Percentiles rank a stretch among this genome's conserved stretches.
phyloP scores from a whole-genome alignment of 208 protist species.

The Leishmania lainsoni region DNA sequence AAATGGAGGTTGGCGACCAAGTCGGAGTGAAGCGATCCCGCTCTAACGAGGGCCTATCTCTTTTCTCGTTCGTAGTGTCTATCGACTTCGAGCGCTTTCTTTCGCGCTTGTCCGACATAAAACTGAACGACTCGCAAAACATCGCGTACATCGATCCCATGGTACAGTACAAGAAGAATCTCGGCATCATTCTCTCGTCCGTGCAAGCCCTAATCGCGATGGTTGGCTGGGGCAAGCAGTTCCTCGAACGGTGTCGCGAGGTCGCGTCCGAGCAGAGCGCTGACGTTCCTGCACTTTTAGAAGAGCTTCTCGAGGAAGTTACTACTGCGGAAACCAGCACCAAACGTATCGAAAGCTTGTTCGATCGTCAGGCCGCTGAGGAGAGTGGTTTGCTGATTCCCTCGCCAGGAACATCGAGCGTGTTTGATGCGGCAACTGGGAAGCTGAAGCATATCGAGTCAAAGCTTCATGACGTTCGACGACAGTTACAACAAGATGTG shows the following conservation, averaged over 20 bases:
- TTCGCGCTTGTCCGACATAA: slow-evolving; percentile 78
- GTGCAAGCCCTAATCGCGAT: slow-evolving; percentile 70
- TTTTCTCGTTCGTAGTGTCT: slow-evolving; percentile 23
- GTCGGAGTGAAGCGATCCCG: slow-evolving; percentile 35
- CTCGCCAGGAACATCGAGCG: slow-evolving; percentile 45
- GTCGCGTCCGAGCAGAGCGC: slow-evolving; percentile 8
- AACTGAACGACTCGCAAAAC: slow-evolving; percentile 39
- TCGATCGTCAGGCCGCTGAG: slow-evolving; percentile 61
- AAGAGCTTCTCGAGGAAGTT: slow-evolving; percentile 59
- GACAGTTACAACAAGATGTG: slow-evolving; percentile 42
- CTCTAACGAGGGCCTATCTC: slow-evolving; percentile 13
- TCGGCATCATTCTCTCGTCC: slow-evolving; percentile 69
- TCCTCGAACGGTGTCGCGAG: slow-evolving; percentile 27
- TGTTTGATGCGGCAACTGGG: slow-evolving; percentile 62
- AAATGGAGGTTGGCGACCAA: slow-evolving; percentile 11
- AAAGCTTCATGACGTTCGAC: slow-evolving; percentile 55
- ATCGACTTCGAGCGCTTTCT: slow-evolving; percentile 87
- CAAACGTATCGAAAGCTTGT: slow-evolving; percentile 51
- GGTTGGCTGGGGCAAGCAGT: slow-evolving; percentile 53
- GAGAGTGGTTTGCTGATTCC: slow-evolving; percentile 68
- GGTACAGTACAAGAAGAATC: slow-evolving; percentile 83
- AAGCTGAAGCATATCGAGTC: slow-evolving; percentile 45
- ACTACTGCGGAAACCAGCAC: slow-evolving; percentile 41
- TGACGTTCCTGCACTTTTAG: slow-evolving; percentile 51
- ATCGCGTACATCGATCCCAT: slow-evolving; percentile 88